These are phyloP conservation scores for Batkoa obscura DNA, from an alignment of 371 early-diverging fungal genomes.

Conservation along the genomic window DNA sequence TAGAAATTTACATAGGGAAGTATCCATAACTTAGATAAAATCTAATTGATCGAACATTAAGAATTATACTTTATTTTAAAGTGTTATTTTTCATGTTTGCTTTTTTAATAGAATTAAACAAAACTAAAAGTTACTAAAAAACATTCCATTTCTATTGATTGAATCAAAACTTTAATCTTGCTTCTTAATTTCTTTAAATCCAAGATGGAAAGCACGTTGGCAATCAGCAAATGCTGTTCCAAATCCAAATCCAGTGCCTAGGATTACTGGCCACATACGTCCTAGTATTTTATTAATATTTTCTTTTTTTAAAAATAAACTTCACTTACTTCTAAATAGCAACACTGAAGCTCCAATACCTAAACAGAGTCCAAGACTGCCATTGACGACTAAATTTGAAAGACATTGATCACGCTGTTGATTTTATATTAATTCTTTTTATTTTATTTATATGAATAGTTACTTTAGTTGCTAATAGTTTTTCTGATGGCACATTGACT, in stretches of 20 bases:
- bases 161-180: not conserved
- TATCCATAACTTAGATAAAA: no score
- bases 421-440: not conserved
- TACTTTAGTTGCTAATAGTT: slow-evolving; percentile 18
- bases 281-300: slow-evolving; percentile 20
- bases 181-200: not conserved
- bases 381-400: slow-evolving; percentile 67
- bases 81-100: no score
- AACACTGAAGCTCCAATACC: slow-evolving; percentile 77
- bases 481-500: slow-evolving; percentile 13
- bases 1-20: no score
- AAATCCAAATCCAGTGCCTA: slow-evolving; percentile 69
- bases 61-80: no score
- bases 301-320: not conserved
- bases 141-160: no score
- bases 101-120: no score
- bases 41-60: no score
- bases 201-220: slow-evolving; percentile 15
- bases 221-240: slow-evolving; percentile 79
- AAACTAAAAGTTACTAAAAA: no score
- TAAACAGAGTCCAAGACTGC: slow-evolving; percentile 68
- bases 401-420: slow-evolving; percentile 64
- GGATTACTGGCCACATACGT: slow-evolving; percentile 76
- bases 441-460: not conserved
- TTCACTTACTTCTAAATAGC: slow-evolving; percentile 62